These are phyloP conservation scores for Phytopythium sindhum DNA, from an alignment of 352 stramenopile species.

Conservation along the genomic window DNA sequence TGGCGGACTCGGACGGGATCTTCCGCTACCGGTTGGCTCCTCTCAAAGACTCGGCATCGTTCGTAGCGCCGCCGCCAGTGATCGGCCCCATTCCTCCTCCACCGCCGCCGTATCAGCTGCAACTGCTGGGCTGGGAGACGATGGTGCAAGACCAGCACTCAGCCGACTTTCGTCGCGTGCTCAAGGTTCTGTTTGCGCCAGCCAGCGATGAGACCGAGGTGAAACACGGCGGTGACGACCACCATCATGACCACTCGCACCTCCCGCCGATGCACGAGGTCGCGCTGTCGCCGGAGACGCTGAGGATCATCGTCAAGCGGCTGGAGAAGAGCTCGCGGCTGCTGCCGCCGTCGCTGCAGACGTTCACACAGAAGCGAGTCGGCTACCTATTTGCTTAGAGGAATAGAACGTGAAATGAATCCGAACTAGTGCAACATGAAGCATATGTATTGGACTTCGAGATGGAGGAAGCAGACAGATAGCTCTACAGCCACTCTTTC, in stretches of 20 bases:
- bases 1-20: conserved; percentile 65
- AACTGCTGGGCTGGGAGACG: conserved; percentile 74
- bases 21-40: conserved; percentile 55
- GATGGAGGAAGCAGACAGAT: conserved; percentile 7
- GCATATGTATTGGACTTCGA: neutral
- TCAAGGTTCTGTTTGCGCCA: conserved; percentile 62
- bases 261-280: conserved; percentile 27
- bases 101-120: conserved; percentile 25
- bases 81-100: neutral
- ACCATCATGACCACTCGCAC: neutral
- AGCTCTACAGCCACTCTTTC: neutral
- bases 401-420: neutral
- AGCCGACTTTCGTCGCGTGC: conserved; percentile 42
- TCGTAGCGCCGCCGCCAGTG: neutral
- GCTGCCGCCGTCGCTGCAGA: conserved; percentile 41
- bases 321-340: conserved; percentile 43
- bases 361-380: conserved; percentile 55
- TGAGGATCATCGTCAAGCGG: conserved; percentile 25
- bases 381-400: conserved; percentile 55
- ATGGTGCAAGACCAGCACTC: conserved; percentile 35
- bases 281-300: conserved; percentile 27
- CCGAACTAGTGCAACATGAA: neutral
- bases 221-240: neutral
- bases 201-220: neutral
- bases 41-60: neutral